Base-by-base conservation (phyloP, 2,329 filamentous ascomycete genomes). In the Bipolaris zeicola region DNA sequence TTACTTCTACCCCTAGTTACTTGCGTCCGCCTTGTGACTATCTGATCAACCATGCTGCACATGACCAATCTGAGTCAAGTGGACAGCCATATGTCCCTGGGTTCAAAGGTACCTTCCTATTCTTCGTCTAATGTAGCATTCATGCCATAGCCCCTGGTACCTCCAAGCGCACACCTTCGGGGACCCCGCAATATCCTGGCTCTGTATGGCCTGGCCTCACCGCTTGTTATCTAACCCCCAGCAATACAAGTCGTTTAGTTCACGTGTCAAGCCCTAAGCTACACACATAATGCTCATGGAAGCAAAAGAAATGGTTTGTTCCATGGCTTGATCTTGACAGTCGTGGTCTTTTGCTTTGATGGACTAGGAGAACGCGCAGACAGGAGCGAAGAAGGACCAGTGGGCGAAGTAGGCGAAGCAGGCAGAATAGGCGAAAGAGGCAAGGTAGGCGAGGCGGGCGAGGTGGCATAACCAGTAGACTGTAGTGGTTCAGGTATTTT, bases 301-400 rank as follows among this genome's bases (percentile, higher is more conserved):
- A 74, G 55, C 26, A 68, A 51, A 39, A 73, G 57, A 49, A 71
- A 68, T 1, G 72, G 69, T 42, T 71, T 74, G 43, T 60, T 70
- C 72, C 72, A 74, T 1, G 63, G 64, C 48, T 68, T 71, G 39
- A 61, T 45, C 52, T 65, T 67, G 14, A 50, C 42, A n/a, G 54
- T 46, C 46, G 57, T 57, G 5, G 58, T 43, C 6, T 43, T 60
- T 13, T 53, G 46, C 49, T 59, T 63, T 1, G 62, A 63, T 10
- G 67, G 49, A 52, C 60, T 65, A 6, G 60, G 58, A 5, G 67
- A 58, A 37, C 66, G 57, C 11, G 53, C 28, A 26, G 52, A 60
- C 14, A 50, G 44, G 5, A 60, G 57, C 18, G 58, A 56, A 13
- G 28, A 31, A 31, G 28, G 28, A 7, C 28, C 28, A 31, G n/a